Conservation (phyloP, 2,329 filamentous ascomycete genomes). For the Aspergillus chevalieri region DNA sequence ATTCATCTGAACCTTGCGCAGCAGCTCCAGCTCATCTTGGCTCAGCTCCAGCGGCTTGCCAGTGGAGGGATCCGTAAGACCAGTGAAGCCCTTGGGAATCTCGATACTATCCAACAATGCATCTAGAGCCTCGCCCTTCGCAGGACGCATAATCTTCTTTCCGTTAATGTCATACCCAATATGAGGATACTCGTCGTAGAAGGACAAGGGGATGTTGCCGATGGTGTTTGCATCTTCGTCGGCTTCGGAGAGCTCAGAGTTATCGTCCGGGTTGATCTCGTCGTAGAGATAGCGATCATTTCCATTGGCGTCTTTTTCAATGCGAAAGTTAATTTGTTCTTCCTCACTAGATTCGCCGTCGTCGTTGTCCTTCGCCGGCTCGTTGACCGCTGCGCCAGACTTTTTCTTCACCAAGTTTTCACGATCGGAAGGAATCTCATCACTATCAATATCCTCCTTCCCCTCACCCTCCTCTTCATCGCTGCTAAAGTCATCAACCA, state of each 20-base stretch:
- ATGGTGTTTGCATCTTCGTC: slow-evolving; percentile 81
- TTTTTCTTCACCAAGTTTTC: slow-evolving; percentile 38
- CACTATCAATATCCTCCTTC: slow-evolving; percentile 45
- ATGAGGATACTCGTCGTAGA: slow-evolving; percentile 96
- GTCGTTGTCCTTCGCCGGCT: slow-evolving; percentile 5
- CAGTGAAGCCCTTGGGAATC: slow-evolving; percentile 94
- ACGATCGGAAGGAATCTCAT: slow-evolving; percentile 45
- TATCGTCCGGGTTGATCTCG: slow-evolving; percentile 90
- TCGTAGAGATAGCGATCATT: slow-evolving; percentile 85
- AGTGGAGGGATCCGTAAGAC: slow-evolving; percentile 85
- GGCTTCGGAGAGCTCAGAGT: slow-evolving; percentile 88
- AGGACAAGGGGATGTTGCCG: slow-evolving; percentile 85
- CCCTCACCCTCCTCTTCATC: slow-evolving; percentile 46
- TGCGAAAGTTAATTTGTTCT: slow-evolving; percentile 49
- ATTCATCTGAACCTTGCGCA: slow-evolving; percentile 82
- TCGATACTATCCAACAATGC: slow-evolving; percentile 94
- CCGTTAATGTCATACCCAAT: slow-evolving; percentile 99
- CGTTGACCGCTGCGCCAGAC: slow-evolving; percentile 16
- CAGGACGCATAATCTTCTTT: slow-evolving; percentile 94
- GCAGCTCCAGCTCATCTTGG: slow-evolving; percentile 78
- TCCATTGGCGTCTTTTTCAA: slow-evolving; percentile 80
- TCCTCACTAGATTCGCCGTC: slow-evolving; percentile 26
- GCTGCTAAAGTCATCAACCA: slow-evolving; percentile 48
- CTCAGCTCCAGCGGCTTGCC: slow-evolving; percentile 86
- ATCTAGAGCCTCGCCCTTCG: slow-evolving; percentile 87